Evolutionary conservation across 1,284 basidiomycete species (phyloP), one percentile per base, ranked within the genome.

Genomic region (Puccinia horiana): DNA sequence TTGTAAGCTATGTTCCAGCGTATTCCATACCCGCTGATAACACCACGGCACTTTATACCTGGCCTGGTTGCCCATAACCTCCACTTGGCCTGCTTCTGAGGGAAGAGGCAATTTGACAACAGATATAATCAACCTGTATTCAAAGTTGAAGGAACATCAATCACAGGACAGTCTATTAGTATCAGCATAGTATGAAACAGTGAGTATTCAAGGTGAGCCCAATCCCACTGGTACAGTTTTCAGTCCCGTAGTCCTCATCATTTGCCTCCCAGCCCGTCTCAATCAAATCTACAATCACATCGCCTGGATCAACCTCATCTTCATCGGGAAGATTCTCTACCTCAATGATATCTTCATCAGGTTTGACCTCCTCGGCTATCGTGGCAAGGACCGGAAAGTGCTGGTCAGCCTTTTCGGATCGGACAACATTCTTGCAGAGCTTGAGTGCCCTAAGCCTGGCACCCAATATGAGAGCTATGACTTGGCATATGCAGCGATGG

Each of bases 81-180:
- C 61, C 61, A 63, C 61, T 63, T 26, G n/a, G 61, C 61, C 61
- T 63, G 61, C 35, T 63, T 63, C 26, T 63, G 61, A 18, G 61
- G 26, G 61, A 52, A 23, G 49, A 52, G 20, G 49, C 49, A 20
- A 52, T 52, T 23, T 23, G 8, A 52, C 49, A 23, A 23, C 49
- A 52, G 14, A 52, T 52, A 23, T 52, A 52, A 23, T 52, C 49
- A 20, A 52, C 23, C 49, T 52, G n/a, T n/a, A n/a, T n/a, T n/a
- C n/a, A n/a, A n/a, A n/a, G n/a, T n/a, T n/a, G n/a, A n/a, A n/a
- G n/a, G n/a, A n/a, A n/a, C n/a, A n/a, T n/a, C n/a, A n/a, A n/a
- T n/a, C n/a, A n/a, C n/a, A n/a, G n/a, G n/a, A n/a, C n/a, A n/a
- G n/a, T n/a, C n/a, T n/a, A n/a, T n/a, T n/a, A n/a, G n/a, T n/a